Percentiles rank a stretch among this genome's conserved stretches.
phyloP scores from a whole-genome alignment of 2,329 filamentous ascomycete species.

The Paraconiothyrium sp. region DNA sequence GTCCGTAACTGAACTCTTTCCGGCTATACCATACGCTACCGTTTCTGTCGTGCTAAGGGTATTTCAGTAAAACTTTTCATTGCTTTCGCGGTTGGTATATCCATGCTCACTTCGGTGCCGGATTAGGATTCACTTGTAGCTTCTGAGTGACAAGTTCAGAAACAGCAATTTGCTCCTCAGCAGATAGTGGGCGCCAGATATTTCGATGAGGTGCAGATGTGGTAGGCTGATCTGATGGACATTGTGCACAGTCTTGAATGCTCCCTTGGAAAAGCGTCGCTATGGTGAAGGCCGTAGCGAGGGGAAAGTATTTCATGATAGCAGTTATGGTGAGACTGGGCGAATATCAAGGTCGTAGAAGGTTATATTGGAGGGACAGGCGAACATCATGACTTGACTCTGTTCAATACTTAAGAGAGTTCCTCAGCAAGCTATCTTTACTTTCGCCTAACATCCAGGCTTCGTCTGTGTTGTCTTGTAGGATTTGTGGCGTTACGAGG shows the following conservation, averaged over 20 bases:
- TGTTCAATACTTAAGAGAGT: neutral
- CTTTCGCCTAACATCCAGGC: neutral
- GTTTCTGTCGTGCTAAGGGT: conserved; percentile 6
- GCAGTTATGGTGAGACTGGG: neutral
- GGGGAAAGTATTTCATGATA: conserved; percentile 13
- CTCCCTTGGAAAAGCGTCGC: conserved; percentile 2
- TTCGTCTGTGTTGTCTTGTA: neutral
- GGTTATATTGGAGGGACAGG: neutral
- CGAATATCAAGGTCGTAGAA: neutral
- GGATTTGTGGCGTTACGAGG: conserved; percentile 3
- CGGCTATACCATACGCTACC: conserved; percentile 1
- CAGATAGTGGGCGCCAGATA: conserved; percentile 17
- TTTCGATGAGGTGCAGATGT: conserved; percentile 17
- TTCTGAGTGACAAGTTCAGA: conserved; percentile 9
- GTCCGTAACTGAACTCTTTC: no score
- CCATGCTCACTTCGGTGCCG: conserved; percentile 11
- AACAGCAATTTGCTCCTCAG: conserved; percentile 12
- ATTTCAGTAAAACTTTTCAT: neutral
- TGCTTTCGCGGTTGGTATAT: neutral
- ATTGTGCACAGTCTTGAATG: conserved; percentile 9
- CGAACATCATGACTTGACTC: neutral
- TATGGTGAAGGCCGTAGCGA: conserved; percentile 2
- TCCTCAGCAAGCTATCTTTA: neutral
- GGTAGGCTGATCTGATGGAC: conserved; percentile 11
- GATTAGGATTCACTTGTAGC: conserved; percentile 12